phyloP scores from a whole-genome alignment of 805 yeast genomes.

The Peterozyma xylosa region DNA sequence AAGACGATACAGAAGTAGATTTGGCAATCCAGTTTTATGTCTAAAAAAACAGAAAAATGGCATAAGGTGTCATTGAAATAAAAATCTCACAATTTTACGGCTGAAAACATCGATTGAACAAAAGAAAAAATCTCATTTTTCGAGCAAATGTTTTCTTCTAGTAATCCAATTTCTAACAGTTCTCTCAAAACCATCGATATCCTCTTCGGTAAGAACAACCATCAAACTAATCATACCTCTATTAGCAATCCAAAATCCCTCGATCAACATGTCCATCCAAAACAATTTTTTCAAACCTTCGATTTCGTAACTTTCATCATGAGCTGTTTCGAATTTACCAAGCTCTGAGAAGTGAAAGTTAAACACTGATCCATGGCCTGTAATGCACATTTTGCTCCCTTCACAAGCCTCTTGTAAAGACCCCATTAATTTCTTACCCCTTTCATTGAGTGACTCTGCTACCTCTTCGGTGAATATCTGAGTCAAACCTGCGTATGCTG shows the following conservation, averaged over 20 bases:
- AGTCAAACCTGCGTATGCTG: slow-evolving; percentile 9
- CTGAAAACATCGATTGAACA: too few species aligned
- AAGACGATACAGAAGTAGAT: too few species aligned
- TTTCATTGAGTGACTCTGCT: slow-evolving; percentile 1
- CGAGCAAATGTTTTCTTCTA: slow-evolving; percentile 1
- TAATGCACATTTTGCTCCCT: slow-evolving; percentile 8
- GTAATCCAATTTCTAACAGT: slow-evolving; percentile 6
- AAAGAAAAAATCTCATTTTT: not conserved
- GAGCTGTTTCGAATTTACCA: not conserved
- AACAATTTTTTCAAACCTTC: slow-evolving; percentile 7
- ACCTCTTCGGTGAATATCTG: slow-evolving; percentile 4
- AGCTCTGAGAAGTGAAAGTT: slow-evolving; percentile 3
- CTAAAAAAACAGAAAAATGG: too few species aligned
- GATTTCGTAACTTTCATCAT: too few species aligned
- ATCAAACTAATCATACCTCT: slow-evolving; percentile 11
- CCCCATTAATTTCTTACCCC: slow-evolving; percentile 4
- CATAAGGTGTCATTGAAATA: too few species aligned
- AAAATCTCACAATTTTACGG: too few species aligned
- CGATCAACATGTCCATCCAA: slow-evolving; percentile 10
- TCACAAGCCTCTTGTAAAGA: not conserved
- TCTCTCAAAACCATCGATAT: slow-evolving; percentile 4
- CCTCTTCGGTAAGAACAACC: slow-evolving; percentile 5
- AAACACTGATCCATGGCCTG: slow-evolving; percentile 9
- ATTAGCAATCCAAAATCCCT: slow-evolving; percentile 10
- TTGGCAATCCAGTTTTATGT: too few species aligned